Conservation (phyloP, 2,329 filamentous ascomycete species). For the Trichoderma asperellum region DNA sequence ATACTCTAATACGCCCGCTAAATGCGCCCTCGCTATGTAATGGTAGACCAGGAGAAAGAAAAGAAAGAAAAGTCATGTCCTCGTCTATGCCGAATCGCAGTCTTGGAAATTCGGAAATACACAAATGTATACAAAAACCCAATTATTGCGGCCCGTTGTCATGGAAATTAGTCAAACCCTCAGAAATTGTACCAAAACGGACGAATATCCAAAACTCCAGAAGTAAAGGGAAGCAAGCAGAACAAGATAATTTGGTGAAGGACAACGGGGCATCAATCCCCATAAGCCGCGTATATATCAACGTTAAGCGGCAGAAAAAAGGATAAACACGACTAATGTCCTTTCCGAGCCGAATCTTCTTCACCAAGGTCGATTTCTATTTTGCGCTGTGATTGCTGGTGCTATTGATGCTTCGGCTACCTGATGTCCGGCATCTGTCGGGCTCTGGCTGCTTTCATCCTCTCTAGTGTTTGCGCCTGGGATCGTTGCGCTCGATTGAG, state of each 20-base stretch:
- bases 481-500: neutral
- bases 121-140: neutral
- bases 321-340: neutral
- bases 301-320: neutral
- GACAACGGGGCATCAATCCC: neutral
- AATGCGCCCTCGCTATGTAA: neutral
- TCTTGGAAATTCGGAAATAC: neutral
- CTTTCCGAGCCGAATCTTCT: neutral
- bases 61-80: neutral
- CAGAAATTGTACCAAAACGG: neutral
- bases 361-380: conserved; percentile 24
- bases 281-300: neutral
- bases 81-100: neutral
- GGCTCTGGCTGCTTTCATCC: neutral
- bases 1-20: neutral
- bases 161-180: neutral
- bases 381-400: neutral
- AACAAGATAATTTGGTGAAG: neutral
- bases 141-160: neutral
- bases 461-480: neutral
- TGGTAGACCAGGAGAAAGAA: neutral
- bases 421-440: neutral
- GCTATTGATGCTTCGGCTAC: neutral
- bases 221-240: neutral
- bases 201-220: neutral